These are phyloP conservation scores for Salvia rosmarinus DNA, from an alignment of 257 asterid genomes.

Conservation along the genomic window DNA sequence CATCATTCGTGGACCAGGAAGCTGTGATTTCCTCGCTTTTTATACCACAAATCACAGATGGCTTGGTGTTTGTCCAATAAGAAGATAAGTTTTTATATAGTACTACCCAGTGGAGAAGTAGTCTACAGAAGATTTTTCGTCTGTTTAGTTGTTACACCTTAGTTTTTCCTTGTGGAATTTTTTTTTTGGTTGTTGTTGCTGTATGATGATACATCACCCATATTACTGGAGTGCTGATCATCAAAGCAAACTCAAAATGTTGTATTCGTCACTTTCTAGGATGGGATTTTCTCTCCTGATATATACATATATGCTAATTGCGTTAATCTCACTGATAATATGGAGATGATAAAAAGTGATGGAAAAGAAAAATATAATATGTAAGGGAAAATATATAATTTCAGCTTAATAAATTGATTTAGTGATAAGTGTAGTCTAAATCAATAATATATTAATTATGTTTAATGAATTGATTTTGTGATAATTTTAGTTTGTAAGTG, in stretches of 20 bases:
- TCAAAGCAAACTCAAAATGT: slow-evolving; percentile 7
- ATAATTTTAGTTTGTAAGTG: no score
- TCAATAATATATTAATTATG: no score
- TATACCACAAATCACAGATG: slow-evolving; percentile 44
- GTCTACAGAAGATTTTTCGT: slow-evolving; percentile 20
- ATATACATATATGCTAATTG: not conserved
- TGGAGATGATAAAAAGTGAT: no score
- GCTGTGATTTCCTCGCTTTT: slow-evolving; percentile 60
- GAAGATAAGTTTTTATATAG: slow-evolving; percentile 18
- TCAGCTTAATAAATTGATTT: no score
- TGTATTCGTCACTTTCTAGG: slow-evolving; percentile 20
- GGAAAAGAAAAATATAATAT: no score
- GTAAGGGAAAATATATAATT: no score
- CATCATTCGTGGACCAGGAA: slow-evolving; percentile 59
- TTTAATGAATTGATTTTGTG: no score
- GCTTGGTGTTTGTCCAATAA: slow-evolving; percentile 51
- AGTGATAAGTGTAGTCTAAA: no score
- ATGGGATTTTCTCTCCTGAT: slow-evolving; percentile 13
- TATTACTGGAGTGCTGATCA: slow-evolving; percentile 29
- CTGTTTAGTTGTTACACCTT: slow-evolving; percentile 20
- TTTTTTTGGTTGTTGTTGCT: slow-evolving; percentile 14
- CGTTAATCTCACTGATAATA: no score
- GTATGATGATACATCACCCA: not conserved
- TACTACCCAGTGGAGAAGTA: slow-evolving; percentile 30
- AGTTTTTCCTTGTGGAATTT: slow-evolving; percentile 20